These are phyloP conservation scores for Metschnikowia bowlesiae DNA, from an alignment of 805 yeast species.

Conservation along the genomic window DNA sequence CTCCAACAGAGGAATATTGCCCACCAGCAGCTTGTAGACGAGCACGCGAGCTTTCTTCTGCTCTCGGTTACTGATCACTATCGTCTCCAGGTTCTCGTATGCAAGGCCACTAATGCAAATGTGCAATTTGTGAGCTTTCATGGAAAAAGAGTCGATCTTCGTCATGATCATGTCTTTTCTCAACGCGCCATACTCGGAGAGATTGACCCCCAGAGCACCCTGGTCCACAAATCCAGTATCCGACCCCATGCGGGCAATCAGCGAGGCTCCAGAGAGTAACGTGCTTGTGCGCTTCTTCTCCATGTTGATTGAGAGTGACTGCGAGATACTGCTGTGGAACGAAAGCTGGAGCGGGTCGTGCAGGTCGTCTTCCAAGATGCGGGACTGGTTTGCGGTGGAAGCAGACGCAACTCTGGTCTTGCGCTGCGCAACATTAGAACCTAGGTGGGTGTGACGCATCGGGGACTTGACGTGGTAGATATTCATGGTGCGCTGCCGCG, in stretches of 20 bases:
- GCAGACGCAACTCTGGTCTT: slow-evolving; percentile 27
- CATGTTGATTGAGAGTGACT: slow-evolving; percentile 30
- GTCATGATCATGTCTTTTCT: slow-evolving; percentile 72
- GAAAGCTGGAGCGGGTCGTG: slow-evolving; percentile 7
- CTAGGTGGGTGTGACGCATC: slow-evolving; percentile 12
- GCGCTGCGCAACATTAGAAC: slow-evolving; percentile 4
- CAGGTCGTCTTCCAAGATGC: slow-evolving; percentile 40
- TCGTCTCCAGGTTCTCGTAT: slow-evolving; percentile 55
- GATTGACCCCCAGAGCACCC: slow-evolving; percentile 16
- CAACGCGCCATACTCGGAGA: slow-evolving; percentile 24
- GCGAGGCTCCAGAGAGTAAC: slow-evolving; percentile 37
- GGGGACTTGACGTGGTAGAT: slow-evolving; percentile 54
- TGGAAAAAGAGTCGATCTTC: slow-evolving; percentile 44
- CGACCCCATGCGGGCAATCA: slow-evolving; percentile 44
- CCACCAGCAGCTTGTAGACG: slow-evolving; percentile 39
- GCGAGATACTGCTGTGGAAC: slow-evolving; percentile 5
- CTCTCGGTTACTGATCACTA: slow-evolving; percentile 48
- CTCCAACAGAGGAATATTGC: slow-evolving; percentile 27
- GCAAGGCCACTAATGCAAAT: slow-evolving; percentile 37
- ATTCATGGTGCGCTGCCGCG: slow-evolving; percentile 40
- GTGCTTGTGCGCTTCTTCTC: slow-evolving; percentile 44
- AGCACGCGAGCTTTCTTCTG: slow-evolving; percentile 46
- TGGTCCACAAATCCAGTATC: slow-evolving; percentile 29
- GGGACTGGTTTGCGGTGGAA: slow-evolving; percentile 40
- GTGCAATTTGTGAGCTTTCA: slow-evolving; percentile 25